A percentile compares a stretch with the other conserved stretches of the same genome.
phyloP scores from a whole-genome alignment of 2,329 filamentous ascomycete species.

The Hymenoscyphus fructigenus region DNA sequence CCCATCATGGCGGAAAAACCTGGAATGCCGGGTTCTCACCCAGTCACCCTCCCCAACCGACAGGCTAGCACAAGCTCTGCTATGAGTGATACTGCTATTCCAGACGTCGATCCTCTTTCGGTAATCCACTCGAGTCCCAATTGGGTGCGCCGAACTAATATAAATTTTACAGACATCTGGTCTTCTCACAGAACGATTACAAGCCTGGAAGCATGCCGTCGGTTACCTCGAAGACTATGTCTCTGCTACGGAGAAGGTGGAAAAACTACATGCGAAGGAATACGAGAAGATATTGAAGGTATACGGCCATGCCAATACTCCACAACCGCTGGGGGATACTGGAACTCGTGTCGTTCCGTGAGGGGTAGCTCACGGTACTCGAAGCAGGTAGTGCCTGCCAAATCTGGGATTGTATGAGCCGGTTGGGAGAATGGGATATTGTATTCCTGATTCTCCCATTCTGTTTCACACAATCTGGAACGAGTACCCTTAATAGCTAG shows the following conservation, averaged over 20 bases:
- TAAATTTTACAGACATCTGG: slow-evolving; percentile 61
- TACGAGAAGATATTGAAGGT: slow-evolving; percentile 94
- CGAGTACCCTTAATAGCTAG: too few species aligned
- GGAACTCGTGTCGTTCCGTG: too few species aligned
- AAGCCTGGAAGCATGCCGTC: slow-evolving; percentile 94
- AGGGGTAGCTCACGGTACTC: too few species aligned
- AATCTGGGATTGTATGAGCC: too few species aligned
- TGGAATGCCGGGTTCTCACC: slow-evolving; percentile 29
- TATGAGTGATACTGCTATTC: slow-evolving; percentile 33
- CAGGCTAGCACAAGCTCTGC: slow-evolving; percentile 29
- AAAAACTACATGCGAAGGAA: slow-evolving; percentile 84
- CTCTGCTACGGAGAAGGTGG: slow-evolving; percentile 77
- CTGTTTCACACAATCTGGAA: too few species aligned
- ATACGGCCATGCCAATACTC: background rate
- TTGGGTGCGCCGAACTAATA: slow-evolving; percentile 12
- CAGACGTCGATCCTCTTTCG: slow-evolving; percentile 26
- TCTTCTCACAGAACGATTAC: slow-evolving; percentile 81
- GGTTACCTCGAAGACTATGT: slow-evolving; percentile 91
- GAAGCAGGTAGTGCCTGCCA: too few species aligned
- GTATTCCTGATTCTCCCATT: too few species aligned
- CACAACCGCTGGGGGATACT: background rate
- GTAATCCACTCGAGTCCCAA: background rate
- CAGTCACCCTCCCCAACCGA: slow-evolving; percentile 30
- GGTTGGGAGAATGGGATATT: too few species aligned
- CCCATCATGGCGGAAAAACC: slow-evolving; percentile 29